These are phyloP conservation scores for Coemansia sp. DNA, from an alignment of 192 early-diverging fungal species.

Conservation along the genomic window DNA sequence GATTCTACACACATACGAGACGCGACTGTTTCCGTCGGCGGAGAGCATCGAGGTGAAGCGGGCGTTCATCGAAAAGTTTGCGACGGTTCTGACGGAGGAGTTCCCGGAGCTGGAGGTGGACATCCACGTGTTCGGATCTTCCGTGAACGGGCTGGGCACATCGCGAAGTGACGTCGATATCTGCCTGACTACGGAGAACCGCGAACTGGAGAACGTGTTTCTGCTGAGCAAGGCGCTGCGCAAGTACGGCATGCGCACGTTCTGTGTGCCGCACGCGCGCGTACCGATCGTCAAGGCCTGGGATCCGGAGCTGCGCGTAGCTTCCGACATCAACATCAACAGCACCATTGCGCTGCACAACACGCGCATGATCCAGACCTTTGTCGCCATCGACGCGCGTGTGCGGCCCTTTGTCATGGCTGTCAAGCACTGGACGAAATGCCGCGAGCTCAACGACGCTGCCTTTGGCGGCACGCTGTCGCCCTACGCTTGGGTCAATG, in stretches of 20 bases:
- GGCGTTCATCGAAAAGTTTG: constrained; percentile 77
- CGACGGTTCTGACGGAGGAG: constrained; percentile 72
- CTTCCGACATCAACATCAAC: constrained; percentile 95
- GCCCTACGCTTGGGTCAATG: constrained; percentile 93
- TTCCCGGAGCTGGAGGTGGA: constrained; percentile 78
- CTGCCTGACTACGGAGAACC: constrained; percentile 84
- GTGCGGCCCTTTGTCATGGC: constrained; percentile 89
- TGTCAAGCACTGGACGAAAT: constrained; percentile 92
- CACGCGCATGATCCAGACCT: constrained; percentile 84
- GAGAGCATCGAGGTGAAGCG: constrained; percentile 67
- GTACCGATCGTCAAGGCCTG: constrained; percentile 92
- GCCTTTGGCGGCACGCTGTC: constrained; percentile 93
- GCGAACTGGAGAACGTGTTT: constrained; percentile 72
- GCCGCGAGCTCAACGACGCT: constrained; percentile 84
- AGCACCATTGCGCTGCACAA: constrained; percentile 88
- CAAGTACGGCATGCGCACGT: constrained; percentile 79
- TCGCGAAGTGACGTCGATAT: constrained; percentile 87
- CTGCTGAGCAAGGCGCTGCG: constrained; percentile 70
- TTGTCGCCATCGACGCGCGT: constrained; percentile 83
- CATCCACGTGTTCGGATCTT: constrained; percentile 91
- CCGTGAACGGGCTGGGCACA: constrained; percentile 85
- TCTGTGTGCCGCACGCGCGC: constrained; percentile 79
- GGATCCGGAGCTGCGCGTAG: constrained; percentile 84
- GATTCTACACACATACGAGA: constrained; percentile 62
- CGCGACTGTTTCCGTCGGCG: constrained; percentile 61